Conservation (phyloP, 148 eudicot genomes). For the Linanthus parryae region DNA sequence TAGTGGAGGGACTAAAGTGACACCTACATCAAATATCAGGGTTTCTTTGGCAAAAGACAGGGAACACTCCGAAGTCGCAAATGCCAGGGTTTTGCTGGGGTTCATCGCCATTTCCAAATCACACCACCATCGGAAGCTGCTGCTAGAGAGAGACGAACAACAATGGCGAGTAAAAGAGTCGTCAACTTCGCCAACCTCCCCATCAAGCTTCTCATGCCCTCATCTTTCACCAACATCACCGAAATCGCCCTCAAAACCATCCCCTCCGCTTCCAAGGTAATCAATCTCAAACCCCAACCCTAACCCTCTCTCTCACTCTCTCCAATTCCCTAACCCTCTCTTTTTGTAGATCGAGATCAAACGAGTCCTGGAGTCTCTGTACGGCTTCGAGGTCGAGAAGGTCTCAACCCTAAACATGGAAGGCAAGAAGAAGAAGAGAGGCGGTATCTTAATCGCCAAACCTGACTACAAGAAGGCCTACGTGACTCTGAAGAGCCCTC, state of each 20-base stretch:
- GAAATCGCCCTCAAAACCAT: constrained; percentile 96
- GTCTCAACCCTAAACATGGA: constrained; percentile 86
- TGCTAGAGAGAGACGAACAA: not conserved
- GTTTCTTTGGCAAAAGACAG: too few species aligned
- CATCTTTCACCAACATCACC: constrained; percentile 68
- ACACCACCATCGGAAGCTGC: too few species aligned
- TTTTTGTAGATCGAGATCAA: constrained; percentile 62
- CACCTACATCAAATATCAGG: too few species aligned
- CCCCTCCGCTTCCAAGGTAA: constrained; percentile 85
- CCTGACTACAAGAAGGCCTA: constrained; percentile 90
- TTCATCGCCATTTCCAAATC: too few species aligned
- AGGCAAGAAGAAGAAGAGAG: constrained; percentile 89
- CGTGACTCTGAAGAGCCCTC: constrained; percentile 53
- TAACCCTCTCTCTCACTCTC: constrained; percentile 1
- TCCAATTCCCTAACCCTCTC: not conserved
- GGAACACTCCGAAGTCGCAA: too few species aligned
- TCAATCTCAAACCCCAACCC: not conserved
- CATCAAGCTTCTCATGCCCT: constrained; percentile 87
- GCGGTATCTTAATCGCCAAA: constrained; percentile 67
- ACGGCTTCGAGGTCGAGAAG: constrained; percentile 78
- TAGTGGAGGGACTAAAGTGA: too few species aligned
- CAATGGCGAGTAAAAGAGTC: constrained; percentile 65
- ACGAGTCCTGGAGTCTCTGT: constrained; percentile 76
- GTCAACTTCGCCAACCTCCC: constrained; percentile 81
- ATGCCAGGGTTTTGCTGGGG: too few species aligned